Base-by-base conservation (phyloP, 2,329 filamentous ascomycete genomes). In the Neofusicoccum cordaticola region DNA sequence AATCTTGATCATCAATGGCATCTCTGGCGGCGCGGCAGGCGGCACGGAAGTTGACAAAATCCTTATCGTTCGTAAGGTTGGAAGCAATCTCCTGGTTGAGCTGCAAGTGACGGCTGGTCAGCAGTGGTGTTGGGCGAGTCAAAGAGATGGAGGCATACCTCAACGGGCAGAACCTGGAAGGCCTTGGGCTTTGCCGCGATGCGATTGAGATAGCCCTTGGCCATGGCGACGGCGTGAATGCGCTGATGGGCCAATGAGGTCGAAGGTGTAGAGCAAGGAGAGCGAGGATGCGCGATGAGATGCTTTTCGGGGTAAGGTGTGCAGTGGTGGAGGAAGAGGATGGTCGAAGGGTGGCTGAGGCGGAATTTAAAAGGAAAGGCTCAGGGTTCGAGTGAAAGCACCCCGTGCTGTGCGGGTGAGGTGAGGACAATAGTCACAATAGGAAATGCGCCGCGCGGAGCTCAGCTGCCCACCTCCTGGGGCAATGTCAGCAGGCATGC, bases 1-100 rank as follows among this genome's bases (percentile, higher is more conserved):
- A 79, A 9, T 74, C 68, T 47, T 79, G 75, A 4, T 72, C 75
- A 35, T 80, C 74, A 62, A 84, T 71, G 6, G 80, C 76, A 67
- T 74, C 62, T 39, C 74, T 70, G 0, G 79, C 78, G 3, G 67
- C 68, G 7, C 69, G 71, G 72, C 82, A 84, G 19, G 79, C 68
- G 1, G 69, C 63, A 6, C 75, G 71, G 68, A 80, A 84, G 61
- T 67, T 74, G 27, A 70, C 68, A 13, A 85, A 69, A 66, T 85
- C 82, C 17, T 69, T 68, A 69, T 85, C 82, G 6, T 66, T 65
- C 1, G 76, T 72, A 19, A 83, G 69, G 15, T 72, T 62, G 60
- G 69, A 62, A 15, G 73, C 79, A 17, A 82, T 80, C 39, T 69
- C 58, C 56, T 80, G 75, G 66, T 75, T 78, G 60, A 81, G 70